These are phyloP conservation scores for Ogataea methylovora DNA, from an alignment of 805 yeast genomes.

Conservation along the genomic window DNA sequence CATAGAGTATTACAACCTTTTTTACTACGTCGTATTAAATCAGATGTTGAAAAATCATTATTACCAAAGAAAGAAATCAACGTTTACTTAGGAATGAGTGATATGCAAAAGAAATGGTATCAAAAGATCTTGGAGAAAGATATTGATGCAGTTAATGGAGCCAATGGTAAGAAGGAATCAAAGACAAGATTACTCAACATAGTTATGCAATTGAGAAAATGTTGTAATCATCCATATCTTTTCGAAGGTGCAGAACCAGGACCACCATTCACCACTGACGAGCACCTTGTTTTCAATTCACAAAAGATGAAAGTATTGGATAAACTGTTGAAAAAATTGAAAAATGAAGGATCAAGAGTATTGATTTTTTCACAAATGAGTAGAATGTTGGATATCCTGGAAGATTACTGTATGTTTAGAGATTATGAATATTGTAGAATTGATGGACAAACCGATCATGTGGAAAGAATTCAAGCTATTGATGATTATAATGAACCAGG, in stretches of 20 bases:
- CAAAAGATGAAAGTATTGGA: conserved; percentile 69
- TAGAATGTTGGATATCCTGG: conserved; percentile 70
- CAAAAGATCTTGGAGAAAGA: conserved; percentile 71
- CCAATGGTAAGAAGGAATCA: conserved; percentile 64
- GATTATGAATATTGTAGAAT: conserved; percentile 68
- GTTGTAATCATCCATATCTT: conserved; percentile 79
- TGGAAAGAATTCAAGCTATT: conserved; percentile 65
- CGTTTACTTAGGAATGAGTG: conserved; percentile 65
- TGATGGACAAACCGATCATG: conserved; percentile 78
- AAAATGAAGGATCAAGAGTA: conserved; percentile 68
- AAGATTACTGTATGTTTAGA: conserved; percentile 70
- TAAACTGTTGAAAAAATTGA: conserved; percentile 51
- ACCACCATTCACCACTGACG: conserved; percentile 82
- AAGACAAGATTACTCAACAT: conserved; percentile 71
- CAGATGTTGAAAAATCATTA: conserved; percentile 74
- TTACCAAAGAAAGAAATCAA: conserved; percentile 71
- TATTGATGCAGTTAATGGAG: conserved; percentile 81
- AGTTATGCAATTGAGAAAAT: conserved; percentile 79
- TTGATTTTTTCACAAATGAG: conserved; percentile 81
- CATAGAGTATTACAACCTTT: conserved; percentile 75
- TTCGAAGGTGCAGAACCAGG: conserved; percentile 90
- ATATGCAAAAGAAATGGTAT: conserved; percentile 77
- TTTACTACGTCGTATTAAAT: conserved; percentile 65
- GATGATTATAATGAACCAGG: conserved; percentile 77
- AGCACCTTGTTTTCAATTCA: conserved; percentile 67